These are phyloP conservation scores for Ophiocordyceps camponoti-rufipedis DNA, from an alignment of 2,329 filamentous ascomycete genomes.

Conservation along the genomic window DNA sequence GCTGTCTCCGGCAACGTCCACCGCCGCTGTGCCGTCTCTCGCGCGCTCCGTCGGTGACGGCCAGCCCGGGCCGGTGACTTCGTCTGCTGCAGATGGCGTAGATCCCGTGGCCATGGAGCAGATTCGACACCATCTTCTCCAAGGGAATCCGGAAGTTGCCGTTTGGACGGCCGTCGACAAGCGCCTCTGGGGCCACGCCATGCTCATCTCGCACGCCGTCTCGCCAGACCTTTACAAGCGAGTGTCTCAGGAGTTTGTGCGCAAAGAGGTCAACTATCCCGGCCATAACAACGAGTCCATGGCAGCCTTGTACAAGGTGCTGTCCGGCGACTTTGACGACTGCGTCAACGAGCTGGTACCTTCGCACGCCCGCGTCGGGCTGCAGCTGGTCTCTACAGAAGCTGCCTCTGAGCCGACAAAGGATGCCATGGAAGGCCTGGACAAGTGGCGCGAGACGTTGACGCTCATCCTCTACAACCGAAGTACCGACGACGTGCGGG, in stretches of 20 bases:
- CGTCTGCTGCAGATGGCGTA: constrained; percentile 42
- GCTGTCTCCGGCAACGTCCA: constrained; percentile 38
- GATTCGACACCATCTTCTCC: constrained; percentile 54
- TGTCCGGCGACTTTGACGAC: constrained; percentile 87
- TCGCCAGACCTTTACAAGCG: constrained; percentile 79
- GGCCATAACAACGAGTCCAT: constrained; percentile 71
- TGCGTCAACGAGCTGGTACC: constrained; percentile 92
- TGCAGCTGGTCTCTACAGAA: constrained; percentile 74
- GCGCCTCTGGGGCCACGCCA: constrained; percentile 87
- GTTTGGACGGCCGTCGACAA: constrained; percentile 90
- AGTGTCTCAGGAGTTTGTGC: constrained; percentile 86
- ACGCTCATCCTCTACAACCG: constrained; percentile 76
- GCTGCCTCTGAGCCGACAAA: constrained; percentile 40
- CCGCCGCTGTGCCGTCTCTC: constrained; percentile 9
- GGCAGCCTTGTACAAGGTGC: constrained; percentile 79
- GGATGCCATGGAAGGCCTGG: constrained; percentile 66
- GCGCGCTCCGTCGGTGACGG: constrained; percentile 8
- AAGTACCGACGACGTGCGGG: constrained; percentile 58
- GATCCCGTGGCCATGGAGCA: constrained; percentile 53
- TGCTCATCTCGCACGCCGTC: constrained; percentile 66
- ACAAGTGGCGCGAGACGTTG: constrained; percentile 88
- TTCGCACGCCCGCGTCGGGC: constrained; percentile 74
- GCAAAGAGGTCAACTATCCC: constrained; percentile 76
- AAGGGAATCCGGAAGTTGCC: constrained; percentile 75
- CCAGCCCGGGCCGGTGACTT: constrained; percentile 10